Base-by-base conservation (phyloP, 768 basidiomycete genomes). In the Asterophora parasitica region DNA sequence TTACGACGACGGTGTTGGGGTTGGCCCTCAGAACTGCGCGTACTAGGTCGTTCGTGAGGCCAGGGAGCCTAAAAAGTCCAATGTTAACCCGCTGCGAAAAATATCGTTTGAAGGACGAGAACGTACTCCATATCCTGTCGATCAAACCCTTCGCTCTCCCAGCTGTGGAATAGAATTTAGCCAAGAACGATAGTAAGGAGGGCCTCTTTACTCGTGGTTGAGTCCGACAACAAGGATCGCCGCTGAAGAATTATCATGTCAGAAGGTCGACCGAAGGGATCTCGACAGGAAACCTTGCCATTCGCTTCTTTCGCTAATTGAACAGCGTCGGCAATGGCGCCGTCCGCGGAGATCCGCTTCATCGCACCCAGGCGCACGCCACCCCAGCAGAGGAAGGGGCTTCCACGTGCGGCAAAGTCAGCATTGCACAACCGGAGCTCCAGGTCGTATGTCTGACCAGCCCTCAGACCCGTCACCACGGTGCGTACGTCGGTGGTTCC, bases 141-240 rank as follows among this genome's bases (percentile, higher is more conserved):
- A 57, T 85, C 83, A 51, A 74, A 76, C 2, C 79, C 80, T 65
- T 84, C 82, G 35, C 73, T 75, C 58, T 85, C 81, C 71, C 71
- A 62, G 31, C 65, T 65, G 42, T 30, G 28, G 6, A 30, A 30
- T 5, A 30, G 20, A 15, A 41, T 41, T 15, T 13, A 35, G 36
- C 41, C 42, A 32, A 50, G 20, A 13, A 10, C 28, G 28, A 30
- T 30, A 30, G 28, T 30, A 30, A 5, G 10, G 28, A 30, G 10
- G 10, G 28, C 28, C 10, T 5, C 28, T 10, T 6, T 43, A 78
- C 68, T 81, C 79, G 30, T 76, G 68, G 58, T 79, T 82, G 34
- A 80, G 61, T 5, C 80, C 81, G 44, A 81, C 61, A 10, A 83
- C 69, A 23, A 82, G 58, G 35, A 79, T 66, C 0, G 64, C 68